Percentiles rank a stretch among this genome's conserved stretches.
Conservation (phyloP, 805 yeast species). For the Candida insectalens region DNA sequence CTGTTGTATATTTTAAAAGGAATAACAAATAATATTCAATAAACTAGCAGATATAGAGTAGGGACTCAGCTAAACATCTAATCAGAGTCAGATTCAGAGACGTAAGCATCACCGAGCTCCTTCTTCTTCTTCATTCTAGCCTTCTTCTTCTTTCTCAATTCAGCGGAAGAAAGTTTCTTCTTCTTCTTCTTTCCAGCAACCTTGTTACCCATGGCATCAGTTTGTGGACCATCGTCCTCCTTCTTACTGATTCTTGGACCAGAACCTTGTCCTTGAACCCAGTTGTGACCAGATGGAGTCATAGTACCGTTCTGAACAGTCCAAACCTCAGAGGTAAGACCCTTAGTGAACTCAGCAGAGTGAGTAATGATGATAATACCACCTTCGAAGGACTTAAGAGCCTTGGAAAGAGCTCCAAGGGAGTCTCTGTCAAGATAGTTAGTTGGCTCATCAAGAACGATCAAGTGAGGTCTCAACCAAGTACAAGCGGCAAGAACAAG, state of each 20-base stretch:
- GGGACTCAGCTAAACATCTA: slow-evolving; percentile 14
- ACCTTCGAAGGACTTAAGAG: slow-evolving; percentile 97
- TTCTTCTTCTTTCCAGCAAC: slow-evolving; percentile 92
- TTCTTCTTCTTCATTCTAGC: slow-evolving; percentile 99
- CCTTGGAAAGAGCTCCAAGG: slow-evolving; percentile 98
- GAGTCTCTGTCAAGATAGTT: slow-evolving; percentile 99
- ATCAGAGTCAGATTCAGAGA: slow-evolving; percentile 46
- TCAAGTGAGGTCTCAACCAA: slow-evolving; percentile 99
- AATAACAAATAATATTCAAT: slow-evolving; percentile 1
- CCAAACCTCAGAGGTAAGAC: slow-evolving; percentile 99
- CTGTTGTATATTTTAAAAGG: too few species aligned
- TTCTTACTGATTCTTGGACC: slow-evolving; percentile 99
- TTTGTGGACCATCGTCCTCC: slow-evolving; percentile 91
- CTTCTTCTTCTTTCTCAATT: slow-evolving; percentile 99
- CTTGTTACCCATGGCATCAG: slow-evolving; percentile 99
- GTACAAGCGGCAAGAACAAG: slow-evolving; percentile 99
- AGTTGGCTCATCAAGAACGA: slow-evolving; percentile 99
- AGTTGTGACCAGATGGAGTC: slow-evolving; percentile 99
- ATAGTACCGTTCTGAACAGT: slow-evolving; percentile 95
- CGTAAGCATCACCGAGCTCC: slow-evolving; percentile 99
- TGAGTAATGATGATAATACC: slow-evolving; percentile 99
- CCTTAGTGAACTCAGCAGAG: slow-evolving; percentile 99
- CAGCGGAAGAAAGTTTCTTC: slow-evolving; percentile 96
- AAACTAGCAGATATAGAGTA: slow-evolving; percentile 3
- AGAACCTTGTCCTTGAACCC: slow-evolving; percentile 99